A percentile compares a stretch with the other conserved stretches of the same genome.
Evolutionary conservation across 352 stramenopile species (phyloP).

Genomic region (Phytophthora kernoviae): DNA sequence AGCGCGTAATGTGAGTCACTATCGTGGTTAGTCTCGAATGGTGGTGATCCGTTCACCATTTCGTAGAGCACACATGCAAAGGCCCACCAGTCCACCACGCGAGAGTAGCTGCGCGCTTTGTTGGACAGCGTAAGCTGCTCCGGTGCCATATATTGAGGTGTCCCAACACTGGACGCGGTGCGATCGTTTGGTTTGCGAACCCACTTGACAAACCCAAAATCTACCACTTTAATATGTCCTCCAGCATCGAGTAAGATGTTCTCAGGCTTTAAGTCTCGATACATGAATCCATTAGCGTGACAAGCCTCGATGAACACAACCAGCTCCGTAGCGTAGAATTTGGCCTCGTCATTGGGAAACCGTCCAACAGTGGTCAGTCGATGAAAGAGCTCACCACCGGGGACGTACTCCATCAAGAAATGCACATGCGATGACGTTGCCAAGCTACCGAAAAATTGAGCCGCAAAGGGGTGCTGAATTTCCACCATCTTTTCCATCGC

Average conservation of each 20-base stretch:
- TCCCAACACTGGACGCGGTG: constrained; percentile 63
- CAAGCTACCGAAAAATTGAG: constrained; percentile 67
- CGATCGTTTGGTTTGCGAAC: constrained; percentile 41
- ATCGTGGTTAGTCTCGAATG: constrained; percentile 77
- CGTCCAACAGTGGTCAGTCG: constrained; percentile 55
- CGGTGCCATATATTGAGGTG: constrained; percentile 71
- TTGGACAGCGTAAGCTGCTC: constrained; percentile 73
- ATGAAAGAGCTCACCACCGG: constrained; percentile 71
- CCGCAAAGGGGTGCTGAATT: constrained; percentile 53
- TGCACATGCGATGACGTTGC: constrained; percentile 64
- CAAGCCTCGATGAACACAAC: constrained; percentile 61
- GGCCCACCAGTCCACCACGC: constrained; percentile 86
- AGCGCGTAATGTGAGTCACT: constrained; percentile 86
- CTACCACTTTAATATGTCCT: constrained; percentile 71
- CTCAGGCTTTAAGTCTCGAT: constrained; percentile 90
- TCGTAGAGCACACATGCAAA: constrained; percentile 85
- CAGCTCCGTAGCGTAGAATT: constrained; percentile 80
- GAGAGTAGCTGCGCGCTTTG: constrained; percentile 67
- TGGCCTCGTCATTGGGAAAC: constrained; percentile 68
- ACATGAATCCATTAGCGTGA: constrained; percentile 70
- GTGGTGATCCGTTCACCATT: constrained; percentile 68
- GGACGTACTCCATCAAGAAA: constrained; percentile 72
- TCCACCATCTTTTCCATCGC: constrained; percentile 47
- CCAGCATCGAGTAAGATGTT: constrained; percentile 86
- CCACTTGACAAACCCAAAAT: constrained; percentile 71